Base-by-base conservation (phyloP, 371 early-diverging fungal species). In the Syncephalastrum monosporum region DNA sequence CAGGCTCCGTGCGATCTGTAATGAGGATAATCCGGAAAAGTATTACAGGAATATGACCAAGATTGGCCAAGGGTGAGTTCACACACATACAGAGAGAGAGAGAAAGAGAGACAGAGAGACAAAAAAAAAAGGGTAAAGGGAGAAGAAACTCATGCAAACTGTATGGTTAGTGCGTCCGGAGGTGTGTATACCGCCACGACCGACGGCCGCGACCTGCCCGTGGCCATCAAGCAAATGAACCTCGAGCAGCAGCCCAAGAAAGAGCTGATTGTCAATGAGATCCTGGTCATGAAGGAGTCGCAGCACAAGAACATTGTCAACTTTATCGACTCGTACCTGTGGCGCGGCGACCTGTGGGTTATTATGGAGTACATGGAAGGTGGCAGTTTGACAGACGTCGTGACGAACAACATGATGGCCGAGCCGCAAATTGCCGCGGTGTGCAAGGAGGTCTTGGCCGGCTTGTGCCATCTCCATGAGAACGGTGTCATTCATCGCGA, bases 331-430 rank as follows among this genome's bases (percentile, higher is more conserved):
- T 90, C 91, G 51, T 97, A 91, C 72, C 65, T 97, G 51, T 87
- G 79, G 75, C 81, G 85, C 38, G 92, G 90, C n/a, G 93, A 94
- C 62, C 78, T 96, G 15, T 96, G 94, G 95, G 90, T 90, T 2
- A 87, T 95, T 19, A 97, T 95, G 95, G 97, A 97, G 77, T 97
- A 94, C 64, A 97, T 97, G 97, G 95, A 95, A 66, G 97, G 96
- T 33, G 97, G 97, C 16, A 86, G 91, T 53, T 70, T 97, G 55
- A 97, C 96, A 1, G 94, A 93, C 59, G 92, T 92, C 12, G 93
- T 97, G 16, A 93, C 93, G 1, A 86, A 79, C 56, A 94, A 90
- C 67, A 89, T 89, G 81, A 94, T 97, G 95, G 90, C 91, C 15
- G 98, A 97, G 72, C 91, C 90, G 8, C 95, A 96, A 66, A 96